These are phyloP conservation scores for Turnera subulata DNA, from an alignment of 345 rosid species.

Conservation along the genomic window DNA sequence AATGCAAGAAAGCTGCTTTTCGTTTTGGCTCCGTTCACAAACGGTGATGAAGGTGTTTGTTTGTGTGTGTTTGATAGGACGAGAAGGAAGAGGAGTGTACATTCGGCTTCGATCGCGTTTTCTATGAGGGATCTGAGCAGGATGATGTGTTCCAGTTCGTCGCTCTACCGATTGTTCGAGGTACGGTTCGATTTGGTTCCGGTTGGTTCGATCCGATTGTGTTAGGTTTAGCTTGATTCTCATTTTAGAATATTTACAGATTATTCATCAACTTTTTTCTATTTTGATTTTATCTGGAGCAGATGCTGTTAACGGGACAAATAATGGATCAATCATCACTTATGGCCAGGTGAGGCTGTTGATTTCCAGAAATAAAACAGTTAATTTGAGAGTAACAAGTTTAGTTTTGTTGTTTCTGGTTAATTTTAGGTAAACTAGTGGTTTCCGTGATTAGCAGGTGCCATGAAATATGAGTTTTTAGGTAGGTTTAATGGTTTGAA, in stretches of 20 bases:
- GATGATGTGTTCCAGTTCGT: conserved; percentile 61
- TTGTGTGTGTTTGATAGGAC: conserved; percentile 32
- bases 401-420: too few species aligned
- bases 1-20: not conserved
- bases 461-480: not conserved
- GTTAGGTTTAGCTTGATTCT: not conserved
- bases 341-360: conserved; percentile 66
- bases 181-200: conserved; percentile 22
- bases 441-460: not conserved
- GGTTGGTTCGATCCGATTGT: not conserved
- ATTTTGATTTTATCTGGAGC: conserved; percentile 18
- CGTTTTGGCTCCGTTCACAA: too few species aligned
- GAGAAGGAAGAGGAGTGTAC: conserved; percentile 63
- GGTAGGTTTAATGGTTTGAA: not conserved
- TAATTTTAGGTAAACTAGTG: not conserved
- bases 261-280: not conserved
- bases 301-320: conserved; percentile 63
- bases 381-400: not conserved
- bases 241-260: not conserved
- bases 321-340: conserved; percentile 71
- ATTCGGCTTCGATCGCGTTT: conserved; percentile 62
- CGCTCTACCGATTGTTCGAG: conserved; percentile 61
- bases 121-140: conserved; percentile 55
- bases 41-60: not conserved
- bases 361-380: not conserved